Conservation (phyloP, 768 basidiomycete species). For the Auricularia auricula-judae region DNA sequence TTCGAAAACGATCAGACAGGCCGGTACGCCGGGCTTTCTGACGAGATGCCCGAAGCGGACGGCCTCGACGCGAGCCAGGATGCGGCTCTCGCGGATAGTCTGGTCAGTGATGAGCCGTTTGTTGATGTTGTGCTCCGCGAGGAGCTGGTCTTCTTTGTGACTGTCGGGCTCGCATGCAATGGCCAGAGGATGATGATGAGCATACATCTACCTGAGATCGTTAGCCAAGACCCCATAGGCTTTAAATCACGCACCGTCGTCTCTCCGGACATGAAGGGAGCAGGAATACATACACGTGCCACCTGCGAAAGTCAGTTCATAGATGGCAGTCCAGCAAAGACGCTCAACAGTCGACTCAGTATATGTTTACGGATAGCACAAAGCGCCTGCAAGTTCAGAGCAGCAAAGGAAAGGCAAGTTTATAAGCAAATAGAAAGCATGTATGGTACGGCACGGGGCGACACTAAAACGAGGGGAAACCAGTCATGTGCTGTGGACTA, state of each 20-base stretch:
- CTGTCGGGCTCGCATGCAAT: background rate
- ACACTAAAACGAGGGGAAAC: conserved; percentile 36
- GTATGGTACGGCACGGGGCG: background rate
- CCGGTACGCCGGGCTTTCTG: background rate
- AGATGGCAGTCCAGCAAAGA: no score
- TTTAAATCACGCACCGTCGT: no score
- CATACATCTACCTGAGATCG: background rate
- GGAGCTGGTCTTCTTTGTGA: background rate
- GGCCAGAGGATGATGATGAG: background rate
- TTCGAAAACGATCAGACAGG: background rate
- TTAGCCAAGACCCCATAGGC: no score
- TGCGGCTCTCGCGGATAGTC: background rate
- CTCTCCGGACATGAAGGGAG: no score
- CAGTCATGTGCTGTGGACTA: conserved; percentile 45
- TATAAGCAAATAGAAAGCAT: conserved; percentile 1
- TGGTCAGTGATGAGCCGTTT: background rate
- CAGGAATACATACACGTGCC: no score
- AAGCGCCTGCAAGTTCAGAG: background rate
- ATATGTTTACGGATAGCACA: no score
- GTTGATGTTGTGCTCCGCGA: background rate
- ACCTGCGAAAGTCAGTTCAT: no score
- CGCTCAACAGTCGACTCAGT: no score
- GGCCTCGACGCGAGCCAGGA: background rate
- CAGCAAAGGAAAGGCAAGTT: background rate
- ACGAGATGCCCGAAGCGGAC: background rate